Evolutionary conservation across 345 rosid species (phyloP), one percentile per base, ranked within the genome.

Genomic region (Eucalyptus cloeziana): DNA sequence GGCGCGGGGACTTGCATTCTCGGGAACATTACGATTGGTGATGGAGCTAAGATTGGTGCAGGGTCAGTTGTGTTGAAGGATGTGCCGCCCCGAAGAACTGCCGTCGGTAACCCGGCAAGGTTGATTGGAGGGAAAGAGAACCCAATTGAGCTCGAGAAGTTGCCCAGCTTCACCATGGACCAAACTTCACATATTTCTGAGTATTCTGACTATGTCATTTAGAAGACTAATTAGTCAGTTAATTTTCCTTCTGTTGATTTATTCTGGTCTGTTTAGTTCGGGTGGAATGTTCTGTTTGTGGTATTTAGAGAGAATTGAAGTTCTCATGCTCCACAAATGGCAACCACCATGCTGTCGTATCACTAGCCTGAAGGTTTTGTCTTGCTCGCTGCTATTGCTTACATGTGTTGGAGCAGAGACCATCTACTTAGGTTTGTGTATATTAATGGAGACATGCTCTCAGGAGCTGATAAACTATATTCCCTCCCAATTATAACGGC

Each of bases 11-110:
- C 97, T 49, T 96, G 98, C 91, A 94, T 97, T 60, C 90, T 97
- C 92, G 99, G 99, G 88, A 96, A 94, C 79, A 95, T 96, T 40
- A 94, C 88, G 67, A 94, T 97, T 88, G 98, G 99, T 44, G 99
- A 96, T 15, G 99, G 99, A 86, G 99, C 99, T 7, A 96, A 97
- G 91, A 95, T 97, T 50, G 98, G 99, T 22, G 99, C 99, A 27
- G 95, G 99, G 6, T 96, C 99, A 12, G 95, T 97, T 60, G 99
- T 97, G 86, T 56, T 97, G 86, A 96, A 95, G 91, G 99, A 97
- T 1, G 95, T 96, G 54, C 99, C 99, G 7, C 90, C 96, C 0
- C 91, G 95, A 89, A 95, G 98, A 11, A 97, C 99, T 14, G 97
- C 99, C 2, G 98, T 96, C 8, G 99, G 99, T 47, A 97, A 96